A percentile compares a stretch with the other conserved stretches of the same genome.
Conservation (phyloP, 2,329 filamentous ascomycete species). For the Thelonectria blattea region DNA sequence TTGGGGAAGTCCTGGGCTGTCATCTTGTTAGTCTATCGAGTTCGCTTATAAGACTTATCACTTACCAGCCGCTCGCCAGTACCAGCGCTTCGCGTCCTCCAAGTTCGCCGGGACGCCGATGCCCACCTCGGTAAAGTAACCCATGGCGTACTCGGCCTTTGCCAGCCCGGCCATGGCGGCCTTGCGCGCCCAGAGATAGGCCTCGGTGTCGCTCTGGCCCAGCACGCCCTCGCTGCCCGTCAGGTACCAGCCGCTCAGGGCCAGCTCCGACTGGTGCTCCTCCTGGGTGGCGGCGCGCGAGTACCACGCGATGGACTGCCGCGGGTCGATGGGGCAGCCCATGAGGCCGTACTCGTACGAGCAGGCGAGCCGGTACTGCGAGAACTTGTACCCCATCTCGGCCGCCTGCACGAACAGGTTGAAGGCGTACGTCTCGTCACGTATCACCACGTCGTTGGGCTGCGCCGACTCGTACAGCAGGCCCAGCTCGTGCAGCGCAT, state of each 20-base stretch:
- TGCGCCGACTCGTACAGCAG: constrained; percentile 69
- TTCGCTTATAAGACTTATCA: constrained; percentile 35
- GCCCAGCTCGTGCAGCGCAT: constrained; percentile 89
- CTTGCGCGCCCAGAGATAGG: constrained; percentile 96
- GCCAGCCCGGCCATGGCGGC: constrained; percentile 85
- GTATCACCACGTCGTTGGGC: constrained; percentile 74
- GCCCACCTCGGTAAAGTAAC: constrained; percentile 94
- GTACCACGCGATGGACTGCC: constrained; percentile 92
- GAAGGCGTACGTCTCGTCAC: constrained; percentile 83
- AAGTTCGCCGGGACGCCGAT: constrained; percentile 86
- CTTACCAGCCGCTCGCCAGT: constrained; percentile 95
- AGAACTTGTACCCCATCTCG: constrained; percentile 91
- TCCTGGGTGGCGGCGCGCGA: constrained; percentile 88
- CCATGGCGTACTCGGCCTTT: constrained; percentile 97
- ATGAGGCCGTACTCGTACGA: constrained; percentile 89
- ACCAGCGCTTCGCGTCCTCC: constrained; percentile 98
- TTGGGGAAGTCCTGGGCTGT: constrained; percentile 93
- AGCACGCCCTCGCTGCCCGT: constrained; percentile 89
- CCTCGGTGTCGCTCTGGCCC: constrained; percentile 91
- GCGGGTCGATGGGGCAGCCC: constrained; percentile 81
- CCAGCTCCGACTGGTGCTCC: constrained; percentile 90
- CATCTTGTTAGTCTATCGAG: constrained; percentile 36
- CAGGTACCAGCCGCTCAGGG: constrained; percentile 90
- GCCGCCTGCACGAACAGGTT: constrained; percentile 84
- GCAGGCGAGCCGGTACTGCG: constrained; percentile 86